phyloP scores from a whole-genome alignment of 164 flowering plant species.

The Magnolia sinica region DNA sequence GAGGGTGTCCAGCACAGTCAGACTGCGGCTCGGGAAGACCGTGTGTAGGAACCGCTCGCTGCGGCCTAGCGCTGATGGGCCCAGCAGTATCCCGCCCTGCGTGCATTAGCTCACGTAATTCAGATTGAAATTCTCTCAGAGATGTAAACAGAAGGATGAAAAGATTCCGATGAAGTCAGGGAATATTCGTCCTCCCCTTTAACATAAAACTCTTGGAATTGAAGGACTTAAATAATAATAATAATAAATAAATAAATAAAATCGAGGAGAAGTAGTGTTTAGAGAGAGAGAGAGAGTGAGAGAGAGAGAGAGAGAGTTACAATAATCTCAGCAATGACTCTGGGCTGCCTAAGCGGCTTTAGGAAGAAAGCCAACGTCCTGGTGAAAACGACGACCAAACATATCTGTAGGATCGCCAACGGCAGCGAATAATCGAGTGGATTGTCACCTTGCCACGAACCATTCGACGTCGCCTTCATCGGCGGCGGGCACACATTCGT shows the following conservation, averaged over 20 bases:
- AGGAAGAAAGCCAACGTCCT: constrained; percentile 21
- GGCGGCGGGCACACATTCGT: constrained; percentile 10
- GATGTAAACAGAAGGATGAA: no score
- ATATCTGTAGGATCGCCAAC: constrained; percentile 25
- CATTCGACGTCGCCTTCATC: constrained; percentile 31
- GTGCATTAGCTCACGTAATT: background rate
- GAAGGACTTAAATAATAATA: no score
- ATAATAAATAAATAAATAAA: no score
- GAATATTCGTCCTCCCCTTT: no score
- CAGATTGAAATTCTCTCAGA: no score
- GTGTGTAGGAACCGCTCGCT: constrained; percentile 22
- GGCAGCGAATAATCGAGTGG: constrained; percentile 30
- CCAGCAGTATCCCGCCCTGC: constrained; percentile 32
- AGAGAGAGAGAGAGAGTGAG: background rate
- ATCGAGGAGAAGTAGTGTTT: background rate
- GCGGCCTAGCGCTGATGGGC: constrained; percentile 32
- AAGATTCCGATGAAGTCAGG: no score
- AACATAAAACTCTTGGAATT: no score
- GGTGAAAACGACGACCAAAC: constrained; percentile 25
- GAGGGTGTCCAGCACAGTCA: constrained; percentile 30
- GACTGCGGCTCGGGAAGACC: constrained; percentile 22
- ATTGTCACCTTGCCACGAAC: constrained; percentile 23
- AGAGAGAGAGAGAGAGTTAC: constrained; percentile 15
- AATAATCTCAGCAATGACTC: constrained; percentile 32
- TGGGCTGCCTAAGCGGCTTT: constrained; percentile 28